Percentiles rank a stretch among this genome's conserved stretches.
These are phyloP conservation scores for Nemania sp. DNA, from an alignment of 2,329 filamentous ascomycete genomes.

Conservation along the genomic window DNA sequence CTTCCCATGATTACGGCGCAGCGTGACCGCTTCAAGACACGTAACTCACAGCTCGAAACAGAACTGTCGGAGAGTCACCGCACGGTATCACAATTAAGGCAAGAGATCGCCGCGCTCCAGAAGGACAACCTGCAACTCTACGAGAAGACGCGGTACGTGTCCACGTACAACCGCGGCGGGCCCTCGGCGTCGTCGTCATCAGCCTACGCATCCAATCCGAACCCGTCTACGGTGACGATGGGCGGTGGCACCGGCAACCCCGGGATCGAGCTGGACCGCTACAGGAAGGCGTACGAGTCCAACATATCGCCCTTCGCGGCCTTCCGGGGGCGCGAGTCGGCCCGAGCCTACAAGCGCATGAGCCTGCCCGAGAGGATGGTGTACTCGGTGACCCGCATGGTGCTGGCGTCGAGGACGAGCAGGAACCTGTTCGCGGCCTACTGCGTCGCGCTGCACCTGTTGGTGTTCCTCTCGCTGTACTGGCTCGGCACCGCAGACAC, in stretches of 20 bases:
- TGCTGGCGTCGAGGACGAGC: slow-evolving; percentile 86
- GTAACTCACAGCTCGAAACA: slow-evolving; percentile 86
- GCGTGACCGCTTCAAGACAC: slow-evolving; percentile 96
- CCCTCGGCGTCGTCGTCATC: slow-evolving; percentile 67
- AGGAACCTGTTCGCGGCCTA: slow-evolving; percentile 94
- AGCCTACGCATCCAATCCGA: slow-evolving; percentile 68
- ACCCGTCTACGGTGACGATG: slow-evolving; percentile 71
- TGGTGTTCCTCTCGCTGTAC: slow-evolving; percentile 87
- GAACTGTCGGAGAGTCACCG: slow-evolving; percentile 85
- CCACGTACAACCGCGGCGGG: slow-evolving; percentile 80
- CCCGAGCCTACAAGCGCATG: slow-evolving; percentile 90
- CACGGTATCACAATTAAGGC: slow-evolving; percentile 81
- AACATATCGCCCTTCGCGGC: slow-evolving; percentile 95
- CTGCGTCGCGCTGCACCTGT: slow-evolving; percentile 82
- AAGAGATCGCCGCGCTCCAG: slow-evolving; percentile 89
- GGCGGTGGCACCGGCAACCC: slow-evolving; percentile 60
- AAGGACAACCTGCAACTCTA: slow-evolving; percentile 96
- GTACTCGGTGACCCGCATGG: slow-evolving; percentile 87
- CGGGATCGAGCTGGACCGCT: slow-evolving; percentile 77
- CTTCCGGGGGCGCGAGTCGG: slow-evolving; percentile 91
- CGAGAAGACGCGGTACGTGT: slow-evolving; percentile 96
- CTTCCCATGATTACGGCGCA: slow-evolving; percentile 98
- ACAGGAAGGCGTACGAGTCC: slow-evolving; percentile 90
- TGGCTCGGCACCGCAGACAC: slow-evolving; percentile 74
- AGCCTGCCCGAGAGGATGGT: slow-evolving; percentile 87